Conservation (phyloP, 176 grass and related monocot genomes). For the Sorghum bicolor region DNA sequence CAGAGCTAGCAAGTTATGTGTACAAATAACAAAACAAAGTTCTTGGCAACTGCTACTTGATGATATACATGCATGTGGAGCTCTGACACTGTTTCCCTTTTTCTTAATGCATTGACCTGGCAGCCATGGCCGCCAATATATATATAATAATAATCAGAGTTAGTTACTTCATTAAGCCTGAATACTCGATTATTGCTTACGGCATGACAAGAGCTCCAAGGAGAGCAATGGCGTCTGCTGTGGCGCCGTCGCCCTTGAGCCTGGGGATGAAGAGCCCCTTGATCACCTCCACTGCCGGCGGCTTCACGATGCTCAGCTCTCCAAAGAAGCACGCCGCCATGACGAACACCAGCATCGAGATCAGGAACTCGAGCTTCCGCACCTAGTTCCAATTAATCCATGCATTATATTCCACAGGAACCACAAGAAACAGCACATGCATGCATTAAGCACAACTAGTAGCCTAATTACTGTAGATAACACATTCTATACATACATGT, state of each 20-base stretch:
- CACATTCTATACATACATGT: not conserved
- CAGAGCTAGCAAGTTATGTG: not conserved
- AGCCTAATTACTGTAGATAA: not conserved
- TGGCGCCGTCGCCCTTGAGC: slow-evolving; percentile 56
- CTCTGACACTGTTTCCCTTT: not conserved
- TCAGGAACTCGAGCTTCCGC: slow-evolving; percentile 60
- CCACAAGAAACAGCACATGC: not conserved
- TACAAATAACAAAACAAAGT: not conserved
- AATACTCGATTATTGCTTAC: slow-evolving; percentile 34
- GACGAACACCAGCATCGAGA: slow-evolving; percentile 59
- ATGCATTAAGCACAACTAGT: not conserved
- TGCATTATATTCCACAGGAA: no score
- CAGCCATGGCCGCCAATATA: not conserved
- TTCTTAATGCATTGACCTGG: not conserved
- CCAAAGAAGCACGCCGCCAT: slow-evolving; percentile 85
- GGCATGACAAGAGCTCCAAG: slow-evolving; percentile 88
- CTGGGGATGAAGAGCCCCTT: slow-evolving; percentile 73
- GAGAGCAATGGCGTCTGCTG: slow-evolving; percentile 75
- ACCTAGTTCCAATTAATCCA: not conserved
- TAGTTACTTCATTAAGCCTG: not conserved
- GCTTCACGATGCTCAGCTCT: slow-evolving; percentile 77
- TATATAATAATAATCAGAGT: not conserved
- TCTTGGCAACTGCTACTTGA: not conserved
- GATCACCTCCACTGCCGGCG: slow-evolving; percentile 61
- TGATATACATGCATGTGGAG: not conserved